Evolutionary conservation across 768 basidiomycete genomes (phyloP), one percentile per base, ranked within the genome.

Genomic region (Cystobasidiopsis lactophilus): DNA sequence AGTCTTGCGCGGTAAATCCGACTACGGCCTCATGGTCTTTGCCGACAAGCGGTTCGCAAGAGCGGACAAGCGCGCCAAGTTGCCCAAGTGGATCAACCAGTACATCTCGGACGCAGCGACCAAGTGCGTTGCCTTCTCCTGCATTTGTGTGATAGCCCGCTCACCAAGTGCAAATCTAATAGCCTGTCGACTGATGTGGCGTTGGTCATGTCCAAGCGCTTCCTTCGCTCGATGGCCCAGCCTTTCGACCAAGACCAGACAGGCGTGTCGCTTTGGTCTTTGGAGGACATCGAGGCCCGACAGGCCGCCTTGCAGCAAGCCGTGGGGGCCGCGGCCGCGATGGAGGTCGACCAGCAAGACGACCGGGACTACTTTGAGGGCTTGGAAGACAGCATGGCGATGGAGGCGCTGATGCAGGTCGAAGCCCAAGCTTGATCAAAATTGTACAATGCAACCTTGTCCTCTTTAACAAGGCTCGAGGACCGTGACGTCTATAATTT

Each of bases 1-100:
- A 59, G 93, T 91, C 26, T 67, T 98, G 66, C 78, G 93, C 48
- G 93, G 93, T 33, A 98, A 98, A 71, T 96, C 93, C 3, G 93
- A 98, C 68, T 98, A 93, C 85, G 93, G 93, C 31, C 68, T 98
- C 62, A 98, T 98, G 93, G 78, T 96, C 11, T 98, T 98, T 65
- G 93, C 93, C 0, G 93, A 98, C 68, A 93, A 91, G 85, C 80
- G 85, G 21, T 91, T 86, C 64, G 85, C 85, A 11, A 76, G 86
- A 46, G 80, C 82, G 5, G 85, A 91, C 63, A 91, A 91, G 62
- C 63, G 65, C 14, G 82, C 85, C 33, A 95, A 95, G 72, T 71
- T 98, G 58, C 93, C 93, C 5, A 79, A 84, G 40, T 98, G 93
- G 93, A 96, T 98, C 60, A 95, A 96, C 65, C 86, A 91, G 63